Evolutionary conservation across 2,329 filamentous ascomycete genomes (phyloP), one percentile per base, ranked within the genome.

Genomic region (Sporothrix brasiliensis): DNA sequence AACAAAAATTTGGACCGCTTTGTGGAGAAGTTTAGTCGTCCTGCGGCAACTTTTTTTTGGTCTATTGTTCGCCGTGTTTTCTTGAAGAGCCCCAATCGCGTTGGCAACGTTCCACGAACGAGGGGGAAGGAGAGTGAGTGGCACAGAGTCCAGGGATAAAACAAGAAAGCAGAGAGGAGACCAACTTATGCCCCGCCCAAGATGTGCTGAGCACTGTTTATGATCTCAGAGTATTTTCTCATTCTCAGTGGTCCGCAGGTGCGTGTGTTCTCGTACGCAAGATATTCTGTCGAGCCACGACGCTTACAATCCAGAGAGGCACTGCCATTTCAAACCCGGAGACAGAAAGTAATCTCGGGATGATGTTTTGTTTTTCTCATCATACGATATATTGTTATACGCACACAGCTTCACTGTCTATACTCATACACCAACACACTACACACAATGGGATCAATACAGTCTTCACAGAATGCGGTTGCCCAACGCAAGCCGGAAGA

Each of bases 81-180:
- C 3, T 47, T 13, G 44, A 47, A 3, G 3, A 24, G 7, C 52
- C 27, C 19, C 2, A 21, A 14, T 30, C n/a, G 5, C n/a, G n/a
- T 52, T 49, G 60, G 58, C 58, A n/a, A 61, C 19, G n/a, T 61
- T 44, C 39, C 39, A 16, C 34, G 39, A 61, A 41, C 60, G 60
- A 24, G 60, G 27, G 60, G 10, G 24, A 21, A 49, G 39, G 9
- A 30, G 30, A 16, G 49, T 16, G 5, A n/a, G 13, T n/a, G 41
- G 56, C 30, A 49, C 27, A 30, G 27, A 30, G 27, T 5, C 21
- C 21, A 65, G 3, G 39, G 58, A 11, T 4, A 49, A 34, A 9
- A 19, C 13, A 30, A 9, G 14, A 60, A 34, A 56, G 56, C 34
- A 30, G 56, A 39, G 27, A 30, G 27, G 27, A 30, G 4, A 3